Conservation (phyloP, 805 yeast species). For the Teunomyces pallodes region DNA sequence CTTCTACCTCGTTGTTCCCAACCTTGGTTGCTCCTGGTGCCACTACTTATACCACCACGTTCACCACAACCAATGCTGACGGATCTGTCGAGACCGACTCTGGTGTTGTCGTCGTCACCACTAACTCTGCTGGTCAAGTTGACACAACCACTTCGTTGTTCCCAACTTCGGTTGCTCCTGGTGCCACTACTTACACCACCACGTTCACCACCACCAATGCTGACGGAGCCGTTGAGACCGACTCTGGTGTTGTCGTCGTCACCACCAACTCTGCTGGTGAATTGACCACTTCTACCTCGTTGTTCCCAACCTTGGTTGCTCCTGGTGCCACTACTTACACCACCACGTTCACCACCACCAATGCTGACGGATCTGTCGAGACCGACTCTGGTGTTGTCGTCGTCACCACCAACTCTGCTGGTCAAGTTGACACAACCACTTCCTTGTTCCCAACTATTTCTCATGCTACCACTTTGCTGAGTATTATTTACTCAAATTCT, state of each 20-base stretch:
- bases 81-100: conserved; percentile 16
- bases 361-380: conserved; percentile 11
- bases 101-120: conserved; percentile 16
- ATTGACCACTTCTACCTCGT: conserved; percentile 12
- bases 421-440: neutral
- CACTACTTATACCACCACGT: conserved; percentile 17
- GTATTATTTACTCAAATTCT: conserved; percentile 8
- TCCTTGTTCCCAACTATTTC: neutral
- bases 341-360: conserved; percentile 15
- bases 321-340: conserved; percentile 11
- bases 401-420: conserved; percentile 15
- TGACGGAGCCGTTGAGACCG: conserved; percentile 14
- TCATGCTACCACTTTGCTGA: conserved; percentile 9
- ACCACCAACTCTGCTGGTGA: conserved; percentile 16
- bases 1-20: conserved; percentile 10
- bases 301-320: neutral
- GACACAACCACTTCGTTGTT: too few relatives aligned
- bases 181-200: conserved; percentile 17
- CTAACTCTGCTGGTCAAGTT: conserved; percentile 12
- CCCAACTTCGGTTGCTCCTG: too few relatives aligned
- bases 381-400: conserved; percentile 19
- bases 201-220: conserved; percentile 13
- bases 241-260: conserved; percentile 17
- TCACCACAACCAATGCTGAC: conserved; percentile 12
- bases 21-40: too few relatives aligned